phyloP scores from a whole-genome alignment of 345 rosid species.

The Linum trigynum region DNA sequence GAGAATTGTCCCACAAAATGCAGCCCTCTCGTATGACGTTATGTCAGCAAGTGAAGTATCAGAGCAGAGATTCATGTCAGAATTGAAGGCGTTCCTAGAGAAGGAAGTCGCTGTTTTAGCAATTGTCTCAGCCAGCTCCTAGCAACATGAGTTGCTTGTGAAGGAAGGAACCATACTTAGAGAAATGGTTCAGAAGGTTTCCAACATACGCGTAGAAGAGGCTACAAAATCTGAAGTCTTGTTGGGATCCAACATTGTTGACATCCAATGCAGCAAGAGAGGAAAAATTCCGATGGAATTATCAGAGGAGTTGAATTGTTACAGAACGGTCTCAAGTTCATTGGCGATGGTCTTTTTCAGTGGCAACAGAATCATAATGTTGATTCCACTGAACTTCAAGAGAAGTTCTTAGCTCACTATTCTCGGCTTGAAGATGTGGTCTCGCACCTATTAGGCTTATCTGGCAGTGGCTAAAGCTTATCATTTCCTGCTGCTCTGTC shows the following conservation, averaged over 20 bases:
- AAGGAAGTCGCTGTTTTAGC: conserved; percentile 56
- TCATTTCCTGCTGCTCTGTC: background rate
- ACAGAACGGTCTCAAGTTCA: conserved; percentile 59
- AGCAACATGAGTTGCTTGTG: conserved; percentile 39
- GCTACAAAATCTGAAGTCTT: conserved; percentile 14
- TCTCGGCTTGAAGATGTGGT: conserved; percentile 59
- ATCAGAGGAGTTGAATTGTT: conserved; percentile 62
- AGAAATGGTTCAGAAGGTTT: conserved; percentile 27
- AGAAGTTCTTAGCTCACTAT: conserved; percentile 48
- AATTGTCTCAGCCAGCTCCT: conserved; percentile 22
- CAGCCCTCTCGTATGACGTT: conserved; percentile 70
- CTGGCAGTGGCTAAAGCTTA: conserved; percentile 18
- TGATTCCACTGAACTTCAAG: conserved; percentile 38
- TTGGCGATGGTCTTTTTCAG: conserved; percentile 51
- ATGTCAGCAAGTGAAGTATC: conserved; percentile 45
- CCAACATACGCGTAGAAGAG: conserved; percentile 15
- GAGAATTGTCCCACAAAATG: conserved; percentile 76
- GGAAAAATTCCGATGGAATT: conserved; percentile 71
- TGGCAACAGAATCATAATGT: conserved; percentile 35
- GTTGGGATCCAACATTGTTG: conserved; percentile 25
- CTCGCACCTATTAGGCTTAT: conserved; percentile 41
- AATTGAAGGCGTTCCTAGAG: conserved; percentile 69
- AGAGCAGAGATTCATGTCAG: conserved; percentile 65
- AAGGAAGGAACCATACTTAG: conserved; percentile 53
- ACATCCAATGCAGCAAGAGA: conserved; percentile 44